Evolutionary conservation across 2,329 filamentous ascomycete species (phyloP), one percentile per base, ranked within the genome.

Genomic region (Rhytidhysteron rufulum): DNA sequence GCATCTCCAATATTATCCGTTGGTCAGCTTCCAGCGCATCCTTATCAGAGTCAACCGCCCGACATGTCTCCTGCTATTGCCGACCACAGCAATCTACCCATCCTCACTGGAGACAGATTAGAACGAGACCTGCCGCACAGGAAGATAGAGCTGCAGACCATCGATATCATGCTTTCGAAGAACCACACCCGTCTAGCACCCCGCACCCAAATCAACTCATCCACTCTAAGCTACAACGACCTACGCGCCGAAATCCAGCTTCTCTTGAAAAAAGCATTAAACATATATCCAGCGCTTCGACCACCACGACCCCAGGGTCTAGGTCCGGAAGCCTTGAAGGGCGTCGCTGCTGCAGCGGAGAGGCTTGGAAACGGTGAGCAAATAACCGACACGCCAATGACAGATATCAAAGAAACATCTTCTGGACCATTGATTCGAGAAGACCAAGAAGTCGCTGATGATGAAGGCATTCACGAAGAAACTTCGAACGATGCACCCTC

Each of bases 41-140:
- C 15, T 33, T 19, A 37, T 9, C 22, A 37, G 15, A 10, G 9
- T 29, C 17, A 16, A 15, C 15, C 25, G 13, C 9, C 13, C 35
- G 25, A 13, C 10, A 16, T 19, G 2, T 30, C n/a, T 18, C 19
- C 25, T 25, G 25, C 15, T 46, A 31, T 32, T 38, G 10, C 22
- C 44, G 33, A 44, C 49, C 9, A 48, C 49, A 5, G 40, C 25
- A 4, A 20, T 31, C 16, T 9, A 20, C 17, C n/a, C 15, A 5
- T 48, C 47, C 3, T 17, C 48, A 13, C 48, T 63, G 7, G 47
- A 43, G 4, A 78, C 77, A 4, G 5, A 33, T 11, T 18, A 18
- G 31, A 11, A 10, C 13, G 11, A 33, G 11, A 19, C 5, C 11
- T 10, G 17, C 5, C n/a, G 15, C 31, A 5, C 31, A 33, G 4